These are phyloP conservation scores for Colletotrichum somersetense DNA, from an alignment of 2,329 filamentous ascomycete genomes.

Conservation along the genomic window DNA sequence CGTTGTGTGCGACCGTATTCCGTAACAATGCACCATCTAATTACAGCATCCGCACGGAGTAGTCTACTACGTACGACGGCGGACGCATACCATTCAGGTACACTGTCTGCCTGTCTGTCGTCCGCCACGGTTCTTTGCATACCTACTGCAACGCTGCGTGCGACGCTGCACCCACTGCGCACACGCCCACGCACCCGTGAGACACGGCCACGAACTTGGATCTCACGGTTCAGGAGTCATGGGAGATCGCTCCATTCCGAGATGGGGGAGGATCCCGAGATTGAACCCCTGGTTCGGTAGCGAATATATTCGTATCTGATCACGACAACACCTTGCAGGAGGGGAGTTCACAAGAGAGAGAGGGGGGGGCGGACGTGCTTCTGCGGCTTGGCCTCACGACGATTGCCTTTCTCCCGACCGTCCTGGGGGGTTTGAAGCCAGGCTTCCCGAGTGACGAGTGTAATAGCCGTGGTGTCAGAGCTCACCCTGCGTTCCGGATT, in stretches of 20 bases:
- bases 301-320: neutral
- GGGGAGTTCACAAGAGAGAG: slow-evolving; percentile 1
- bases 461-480: neutral
- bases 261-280: slow-evolving; percentile 34
- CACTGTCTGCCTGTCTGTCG: too few relatives aligned
- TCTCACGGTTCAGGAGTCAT: neutral
- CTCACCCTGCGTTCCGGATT: neutral
- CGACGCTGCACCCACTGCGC: neutral
- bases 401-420: neutral
- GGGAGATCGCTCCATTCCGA: slow-evolving; percentile 38
- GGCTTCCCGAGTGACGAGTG: neutral
- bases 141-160: too few relatives aligned
- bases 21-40: neutral
- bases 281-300: slow-evolving; percentile 26
- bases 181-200: neutral
- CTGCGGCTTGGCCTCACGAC: too few relatives aligned
- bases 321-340: neutral
- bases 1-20: slow-evolving; percentile 1
- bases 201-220: slow-evolving; percentile 10
- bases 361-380: neutral
- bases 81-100: neutral
- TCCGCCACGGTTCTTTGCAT: neutral
- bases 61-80: neutral
- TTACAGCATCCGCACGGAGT: neutral
- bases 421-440: neutral